These are phyloP conservation scores for Xylaria acuta DNA, from an alignment of 495 filamentous ascomycete genomes.

Conservation along the genomic window DNA sequence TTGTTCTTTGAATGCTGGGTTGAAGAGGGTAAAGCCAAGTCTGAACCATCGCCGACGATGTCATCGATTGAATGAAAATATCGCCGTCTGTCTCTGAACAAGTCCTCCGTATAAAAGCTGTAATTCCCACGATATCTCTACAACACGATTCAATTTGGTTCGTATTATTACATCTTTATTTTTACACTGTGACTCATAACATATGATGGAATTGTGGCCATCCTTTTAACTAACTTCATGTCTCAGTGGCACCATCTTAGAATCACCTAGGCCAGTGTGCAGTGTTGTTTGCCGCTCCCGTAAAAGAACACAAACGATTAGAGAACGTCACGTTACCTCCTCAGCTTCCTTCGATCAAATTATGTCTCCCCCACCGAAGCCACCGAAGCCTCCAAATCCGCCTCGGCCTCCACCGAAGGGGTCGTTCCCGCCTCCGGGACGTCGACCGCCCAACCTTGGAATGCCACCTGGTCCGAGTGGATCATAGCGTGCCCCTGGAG, in stretches of 20 bases:
- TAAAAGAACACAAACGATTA: not conserved
- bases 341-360: conserved; percentile 38
- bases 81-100: not conserved
- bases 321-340: not conserved
- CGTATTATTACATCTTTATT: conserved; percentile 11
- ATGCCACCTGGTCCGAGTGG: conserved; percentile 76
- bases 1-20: conserved; percentile 73
- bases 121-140: not conserved
- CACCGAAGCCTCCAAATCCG: conserved; percentile 44
- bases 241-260: not conserved
- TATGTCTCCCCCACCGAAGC: conserved; percentile 50
- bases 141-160: not conserved
- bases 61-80: conserved; percentile 8
- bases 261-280: not conserved
- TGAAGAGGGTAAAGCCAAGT: conserved; percentile 59
- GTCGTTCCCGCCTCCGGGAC: conserved; percentile 38
- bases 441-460: conserved; percentile 48
- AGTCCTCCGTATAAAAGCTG: not conserved
- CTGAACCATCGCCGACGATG: conserved; percentile 14
- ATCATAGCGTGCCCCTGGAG: conserved; percentile 73
- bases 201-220: not conserved
- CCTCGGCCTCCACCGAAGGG: conserved; percentile 40
- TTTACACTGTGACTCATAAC: conserved; percentile 16
- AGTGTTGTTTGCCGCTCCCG: not conserved
- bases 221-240: not conserved